A percentile compares a stretch with the other conserved stretches of the same genome.
Evolutionary conservation across 2,329 filamentous ascomycete genomes (phyloP).

Genomic region (Colletotrichum plurivorum): DNA sequence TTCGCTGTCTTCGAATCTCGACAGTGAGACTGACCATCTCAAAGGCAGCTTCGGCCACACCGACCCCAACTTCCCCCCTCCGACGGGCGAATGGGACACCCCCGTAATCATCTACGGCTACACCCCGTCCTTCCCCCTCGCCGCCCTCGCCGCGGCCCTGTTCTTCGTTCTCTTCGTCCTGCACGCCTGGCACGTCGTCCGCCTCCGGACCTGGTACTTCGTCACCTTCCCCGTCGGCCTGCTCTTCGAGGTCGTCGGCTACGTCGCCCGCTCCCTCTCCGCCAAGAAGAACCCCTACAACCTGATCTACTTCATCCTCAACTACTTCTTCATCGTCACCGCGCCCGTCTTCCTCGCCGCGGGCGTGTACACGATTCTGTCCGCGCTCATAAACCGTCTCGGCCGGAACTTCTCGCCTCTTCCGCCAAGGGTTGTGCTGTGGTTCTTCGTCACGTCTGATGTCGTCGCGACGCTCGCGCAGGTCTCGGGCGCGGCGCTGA

Average conservation of each 20-base stretch:
- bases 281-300: constrained; percentile 66
- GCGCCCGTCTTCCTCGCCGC: constrained; percentile 72
- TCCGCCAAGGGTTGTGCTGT: constrained; percentile 62
- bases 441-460: constrained; percentile 69
- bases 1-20: fast-evolving
- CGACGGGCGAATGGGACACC: constrained; percentile 60
- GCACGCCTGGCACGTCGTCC: constrained; percentile 54
- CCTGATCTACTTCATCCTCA: constrained; percentile 68
- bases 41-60: constrained; percentile 54
- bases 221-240: constrained; percentile 59
- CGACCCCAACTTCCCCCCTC: constrained; percentile 67
- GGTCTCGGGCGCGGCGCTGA: constrained; percentile 67
- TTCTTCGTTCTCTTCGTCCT: constrained; percentile 57
- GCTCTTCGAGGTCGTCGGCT: constrained; percentile 65
- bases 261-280: constrained; percentile 63
- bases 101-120: constrained; percentile 67
- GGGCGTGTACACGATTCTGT: constrained; percentile 68
- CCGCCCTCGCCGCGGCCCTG: constrained; percentile 57
- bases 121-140: constrained; percentile 61
- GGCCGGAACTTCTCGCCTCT: constrained; percentile 60
- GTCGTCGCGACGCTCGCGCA: constrained; percentile 67
- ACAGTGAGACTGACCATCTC: constrained; percentile 30
- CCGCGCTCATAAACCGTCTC: constrained; percentile 61
- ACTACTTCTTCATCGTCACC: constrained; percentile 74
- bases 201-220: constrained; percentile 62